phyloP scores from a whole-genome alignment of 331 rosid genomes.

The Phaseolus coccineus region DNA sequence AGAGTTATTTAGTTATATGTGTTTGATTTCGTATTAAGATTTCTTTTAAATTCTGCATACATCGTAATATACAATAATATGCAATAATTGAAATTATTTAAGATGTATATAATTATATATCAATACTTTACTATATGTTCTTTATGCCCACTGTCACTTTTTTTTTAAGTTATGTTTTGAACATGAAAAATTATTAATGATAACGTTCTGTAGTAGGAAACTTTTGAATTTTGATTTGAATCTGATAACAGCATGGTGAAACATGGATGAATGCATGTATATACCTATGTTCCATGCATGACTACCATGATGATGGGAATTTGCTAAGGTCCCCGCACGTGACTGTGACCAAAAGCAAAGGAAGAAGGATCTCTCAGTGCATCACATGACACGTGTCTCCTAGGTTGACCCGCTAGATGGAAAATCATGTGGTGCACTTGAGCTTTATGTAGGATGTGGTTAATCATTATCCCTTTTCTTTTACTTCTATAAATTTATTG shows the following conservation, averaged over 20 bases:
- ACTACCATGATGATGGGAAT: not conserved
- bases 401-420: not conserved
- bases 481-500: too few relatives aligned
- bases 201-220: too few relatives aligned
- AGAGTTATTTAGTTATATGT: too few relatives aligned
- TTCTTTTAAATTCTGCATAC: too few relatives aligned
- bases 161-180: not conserved
- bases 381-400: slow-evolving; percentile 15
- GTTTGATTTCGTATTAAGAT: too few relatives aligned
- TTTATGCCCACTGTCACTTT: too few relatives aligned
- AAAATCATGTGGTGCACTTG: not conserved
- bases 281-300: not conserved
- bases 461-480: too few relatives aligned
- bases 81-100: too few relatives aligned
- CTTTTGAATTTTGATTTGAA: not conserved
- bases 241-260: not conserved
- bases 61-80: too few relatives aligned
- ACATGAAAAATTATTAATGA: not conserved
- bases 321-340: not conserved
- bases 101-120: too few relatives aligned
- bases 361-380: not conserved
- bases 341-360: not conserved
- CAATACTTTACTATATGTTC: too few relatives aligned
- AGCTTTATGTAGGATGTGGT: too few relatives aligned
- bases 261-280: not conserved